phyloP scores from a whole-genome alignment of 345 rosid genomes.

The Schrenkiella parvula region DNA sequence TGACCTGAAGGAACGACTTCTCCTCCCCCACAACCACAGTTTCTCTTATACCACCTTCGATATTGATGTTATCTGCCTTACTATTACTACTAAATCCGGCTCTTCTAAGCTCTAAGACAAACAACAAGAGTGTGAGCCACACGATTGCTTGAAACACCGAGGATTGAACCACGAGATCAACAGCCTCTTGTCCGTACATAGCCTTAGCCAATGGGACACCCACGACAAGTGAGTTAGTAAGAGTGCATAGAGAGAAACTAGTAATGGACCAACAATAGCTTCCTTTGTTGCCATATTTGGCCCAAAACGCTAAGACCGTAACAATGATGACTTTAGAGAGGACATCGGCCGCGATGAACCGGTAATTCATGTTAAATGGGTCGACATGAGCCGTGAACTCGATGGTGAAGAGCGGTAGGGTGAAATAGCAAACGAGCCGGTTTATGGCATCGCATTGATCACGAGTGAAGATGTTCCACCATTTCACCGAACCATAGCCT shows the following conservation, averaged over 20 bases:
- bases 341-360: slow-evolving; percentile 56
- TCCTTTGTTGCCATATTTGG: slow-evolving; percentile 55
- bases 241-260: slow-evolving; percentile 60
- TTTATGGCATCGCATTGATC: slow-evolving; percentile 83
- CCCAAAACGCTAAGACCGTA: slow-evolving; percentile 55
- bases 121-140: slow-evolving; percentile 72
- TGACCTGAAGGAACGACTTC: slow-evolving; percentile 40
- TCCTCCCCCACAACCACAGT: slow-evolving; percentile 9
- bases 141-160: slow-evolving; percentile 61
- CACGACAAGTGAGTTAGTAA: slow-evolving; percentile 64
- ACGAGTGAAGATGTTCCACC: slow-evolving; percentile 73
- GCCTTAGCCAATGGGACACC: slow-evolving; percentile 69
- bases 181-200: slow-evolving; percentile 70
- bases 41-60: slow-evolving; percentile 12
- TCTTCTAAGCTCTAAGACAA: slow-evolving; percentile 62
- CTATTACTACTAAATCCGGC: slow-evolving; percentile 15
- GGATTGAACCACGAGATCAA: slow-evolving; percentile 73
- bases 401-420: slow-evolving; percentile 71
- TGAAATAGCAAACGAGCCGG: slow-evolving; percentile 75
- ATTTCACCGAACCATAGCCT: slow-evolving; percentile 83
- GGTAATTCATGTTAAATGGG: slow-evolving; percentile 71
- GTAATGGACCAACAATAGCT: slow-evolving; percentile 84
- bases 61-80: slow-evolving; percentile 14
- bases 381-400: slow-evolving; percentile 69
- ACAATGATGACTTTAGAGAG: slow-evolving; percentile 63